phyloP scores from a whole-genome alignment of 2,329 filamentous ascomycete species.

The Penicillium griseofulvum region DNA sequence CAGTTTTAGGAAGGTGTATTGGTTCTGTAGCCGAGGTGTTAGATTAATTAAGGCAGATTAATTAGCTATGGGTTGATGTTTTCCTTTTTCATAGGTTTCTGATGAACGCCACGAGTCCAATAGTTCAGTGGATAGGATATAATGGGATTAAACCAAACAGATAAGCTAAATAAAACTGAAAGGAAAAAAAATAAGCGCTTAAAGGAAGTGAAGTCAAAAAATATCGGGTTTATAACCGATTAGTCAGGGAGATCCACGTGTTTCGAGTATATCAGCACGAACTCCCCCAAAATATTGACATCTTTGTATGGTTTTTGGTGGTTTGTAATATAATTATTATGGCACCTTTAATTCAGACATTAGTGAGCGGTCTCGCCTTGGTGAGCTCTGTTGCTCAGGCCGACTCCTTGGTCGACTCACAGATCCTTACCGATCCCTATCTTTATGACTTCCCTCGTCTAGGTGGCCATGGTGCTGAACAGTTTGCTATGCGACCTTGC shows the following conservation, averaged over 20 bases:
- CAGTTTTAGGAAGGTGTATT: slow-evolving; percentile 13
- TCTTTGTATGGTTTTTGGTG: slow-evolving; percentile 18
- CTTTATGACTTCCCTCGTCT: slow-evolving; percentile 41
- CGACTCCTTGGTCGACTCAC: slow-evolving; percentile 32
- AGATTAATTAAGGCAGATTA: too few species aligned
- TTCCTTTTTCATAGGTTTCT: neutral
- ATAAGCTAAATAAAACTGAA: neutral
- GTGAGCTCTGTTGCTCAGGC: slow-evolving; percentile 16
- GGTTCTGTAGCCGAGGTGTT: neutral
- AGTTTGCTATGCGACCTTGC: slow-evolving; percentile 65
- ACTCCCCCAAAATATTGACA: slow-evolving; percentile 12
- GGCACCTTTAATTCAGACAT: slow-evolving; percentile 17
- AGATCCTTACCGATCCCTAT: slow-evolving; percentile 33
- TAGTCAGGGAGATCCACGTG: slow-evolving; percentile 1
- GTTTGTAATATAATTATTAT: slow-evolving; percentile 9
- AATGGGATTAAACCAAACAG: too few species aligned
- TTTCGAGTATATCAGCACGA: slow-evolving; percentile 2
- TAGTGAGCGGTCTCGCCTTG: slow-evolving; percentile 24
- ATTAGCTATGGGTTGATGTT: too few species aligned
- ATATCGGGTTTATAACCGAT: neutral
- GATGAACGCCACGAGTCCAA: neutral
- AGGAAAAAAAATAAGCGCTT: neutral
- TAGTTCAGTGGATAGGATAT: neutral
- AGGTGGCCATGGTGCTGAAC: slow-evolving; percentile 29
- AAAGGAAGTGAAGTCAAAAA: neutral